phyloP scores from a whole-genome alignment of 768 basidiomycete genomes.

The Suillus placidus region DNA sequence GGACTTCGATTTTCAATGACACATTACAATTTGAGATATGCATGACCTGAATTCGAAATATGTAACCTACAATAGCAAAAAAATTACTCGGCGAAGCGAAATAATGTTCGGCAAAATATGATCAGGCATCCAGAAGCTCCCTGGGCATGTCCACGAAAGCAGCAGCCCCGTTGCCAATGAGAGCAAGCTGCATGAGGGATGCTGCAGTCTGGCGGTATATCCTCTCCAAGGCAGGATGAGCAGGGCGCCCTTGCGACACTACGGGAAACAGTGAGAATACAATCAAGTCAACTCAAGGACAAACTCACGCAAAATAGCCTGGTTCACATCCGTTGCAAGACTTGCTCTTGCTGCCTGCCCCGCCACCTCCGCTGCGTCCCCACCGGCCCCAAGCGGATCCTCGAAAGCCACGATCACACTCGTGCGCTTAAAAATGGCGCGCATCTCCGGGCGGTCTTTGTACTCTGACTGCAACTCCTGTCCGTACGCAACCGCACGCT shows the following conservation, averaged over 20 bases:
- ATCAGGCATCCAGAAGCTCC: slow-evolving; percentile 63
- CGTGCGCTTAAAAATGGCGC: slow-evolving; percentile 68
- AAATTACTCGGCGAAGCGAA: not conserved
- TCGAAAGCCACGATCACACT: slow-evolving; percentile 82
- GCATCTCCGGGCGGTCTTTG: slow-evolving; percentile 63
- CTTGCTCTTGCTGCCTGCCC: slow-evolving; percentile 65
- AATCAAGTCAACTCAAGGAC: not conserved
- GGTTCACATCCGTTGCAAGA: slow-evolving; percentile 78
- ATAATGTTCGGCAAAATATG: not conserved
- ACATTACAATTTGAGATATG: slow-evolving; percentile 9
- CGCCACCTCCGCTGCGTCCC: slow-evolving; percentile 66
- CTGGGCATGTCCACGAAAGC: slow-evolving; percentile 80
- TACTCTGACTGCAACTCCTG: slow-evolving; percentile 71
- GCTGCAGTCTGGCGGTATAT: slow-evolving; percentile 76
- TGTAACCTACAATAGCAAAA: not conserved
- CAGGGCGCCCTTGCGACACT: slow-evolving; percentile 82
- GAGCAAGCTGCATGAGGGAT: slow-evolving; percentile 69
- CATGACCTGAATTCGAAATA: slow-evolving; percentile 1
- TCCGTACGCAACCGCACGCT: slow-evolving; percentile 72
- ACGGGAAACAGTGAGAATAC: slow-evolving; percentile 12
- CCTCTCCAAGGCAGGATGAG: slow-evolving; percentile 71
- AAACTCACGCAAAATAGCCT: slow-evolving; percentile 76
- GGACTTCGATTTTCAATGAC: slow-evolving; percentile 3
- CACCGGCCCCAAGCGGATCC: slow-evolving; percentile 69
- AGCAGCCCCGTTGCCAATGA: slow-evolving; percentile 73